Base-by-base conservation (phyloP, 2,329 filamentous ascomycete genomes). In the Pseudogymnoascus verrucosus region DNA sequence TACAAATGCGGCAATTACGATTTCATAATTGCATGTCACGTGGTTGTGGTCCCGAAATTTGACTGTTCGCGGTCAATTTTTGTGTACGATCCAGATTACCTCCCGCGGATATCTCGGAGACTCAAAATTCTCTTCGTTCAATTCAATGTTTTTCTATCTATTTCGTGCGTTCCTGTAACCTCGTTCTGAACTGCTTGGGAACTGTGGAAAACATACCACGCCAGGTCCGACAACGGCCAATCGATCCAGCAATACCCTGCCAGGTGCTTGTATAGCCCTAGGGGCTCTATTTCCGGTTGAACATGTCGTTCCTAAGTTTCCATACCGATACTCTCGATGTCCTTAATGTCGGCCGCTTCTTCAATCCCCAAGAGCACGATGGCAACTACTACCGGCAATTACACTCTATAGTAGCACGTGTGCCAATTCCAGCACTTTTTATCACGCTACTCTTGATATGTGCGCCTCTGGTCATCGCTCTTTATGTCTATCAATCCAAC, bases 401-500 rank as follows among this genome's bases (percentile, higher is more conserved):
- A 63, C 65, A 68, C 60, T 66, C 70, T 7, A 62, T 64, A 59
- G 64, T 73, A n/a, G 65, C 69, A 21, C 61, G 66, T 42, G 66
- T 74, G 60, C 72, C 73, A 4, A 73, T 71, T 1, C 65, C 65
- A 12, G 71, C 69, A 42, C 73, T 73, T 60, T 66, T 73, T 44
- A 36, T 72, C 11, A 69, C 71, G 5, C 67, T 73, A 44, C 63
- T 73, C 31, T 65, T 67, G 54, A 68, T 74, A 44, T 74, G 72
- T 65, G 66, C 71, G 62, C 70, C 69, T 28, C 71, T 70, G 16
- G 68, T 74, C 61, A 67, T 74, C 44, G 69, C 70, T 34, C 69
- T 74, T 8, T 64, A 69, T 21, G 67, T 73, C 54, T 74, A 73
- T 67, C 71, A 73, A 65, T 65, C 66, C 60, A 70, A 72, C 61